Evolutionary conservation across 2,329 filamentous ascomycete genomes (phyloP).

Genomic region (Pezicula rhizophila): DNA sequence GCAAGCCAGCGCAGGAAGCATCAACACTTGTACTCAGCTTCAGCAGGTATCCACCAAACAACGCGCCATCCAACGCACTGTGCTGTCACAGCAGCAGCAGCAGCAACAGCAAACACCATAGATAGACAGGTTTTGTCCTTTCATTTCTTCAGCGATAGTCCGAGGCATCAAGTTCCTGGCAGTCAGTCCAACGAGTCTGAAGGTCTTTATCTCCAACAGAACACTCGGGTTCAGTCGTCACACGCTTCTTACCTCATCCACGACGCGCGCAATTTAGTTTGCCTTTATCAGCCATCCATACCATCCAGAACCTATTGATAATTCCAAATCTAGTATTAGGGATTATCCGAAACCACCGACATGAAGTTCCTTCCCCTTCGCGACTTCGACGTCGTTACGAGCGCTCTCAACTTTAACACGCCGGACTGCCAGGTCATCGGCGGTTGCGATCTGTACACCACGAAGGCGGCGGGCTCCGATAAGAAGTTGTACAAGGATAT

Average conservation of each 20-base stretch:
- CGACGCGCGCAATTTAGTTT: slow-evolving; percentile 13
- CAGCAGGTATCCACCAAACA: slow-evolving; percentile 25
- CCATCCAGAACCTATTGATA: slow-evolving; percentile 18
- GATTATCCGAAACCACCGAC: slow-evolving; percentile 12
- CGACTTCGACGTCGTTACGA: slow-evolving; percentile 86
- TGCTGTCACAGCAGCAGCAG: slow-evolving; percentile 15
- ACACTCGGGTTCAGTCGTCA: slow-evolving; percentile 25
- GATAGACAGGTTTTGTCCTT: slow-evolving; percentile 7
- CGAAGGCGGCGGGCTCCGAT: slow-evolving; percentile 88
- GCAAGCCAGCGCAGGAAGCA: slow-evolving; percentile 37
- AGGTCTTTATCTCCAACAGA: slow-evolving; percentile 24
- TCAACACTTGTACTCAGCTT: slow-evolving; percentile 38
- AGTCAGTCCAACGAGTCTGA: slow-evolving; percentile 28
- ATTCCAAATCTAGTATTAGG: slow-evolving; percentile 19
- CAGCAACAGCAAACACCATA: slow-evolving; percentile 7
- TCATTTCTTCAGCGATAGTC: slow-evolving; percentile 8
- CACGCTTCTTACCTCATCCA: slow-evolving; percentile 23
- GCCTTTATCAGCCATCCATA: slow-evolving; percentile 6
- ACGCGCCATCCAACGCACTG: slow-evolving; percentile 6
- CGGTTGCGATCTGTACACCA: slow-evolving; percentile 94
- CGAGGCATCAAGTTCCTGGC: slow-evolving; percentile 27
- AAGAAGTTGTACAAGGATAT: slow-evolving; percentile 98
- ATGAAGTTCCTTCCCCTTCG: slow-evolving; percentile 82
- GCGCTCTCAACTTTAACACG: slow-evolving; percentile 92
- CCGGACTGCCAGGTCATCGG: slow-evolving; percentile 87